Evolutionary conservation across 192 early-diverging fungal species (phyloP).

Genomic region (Coemansia sp.): DNA sequence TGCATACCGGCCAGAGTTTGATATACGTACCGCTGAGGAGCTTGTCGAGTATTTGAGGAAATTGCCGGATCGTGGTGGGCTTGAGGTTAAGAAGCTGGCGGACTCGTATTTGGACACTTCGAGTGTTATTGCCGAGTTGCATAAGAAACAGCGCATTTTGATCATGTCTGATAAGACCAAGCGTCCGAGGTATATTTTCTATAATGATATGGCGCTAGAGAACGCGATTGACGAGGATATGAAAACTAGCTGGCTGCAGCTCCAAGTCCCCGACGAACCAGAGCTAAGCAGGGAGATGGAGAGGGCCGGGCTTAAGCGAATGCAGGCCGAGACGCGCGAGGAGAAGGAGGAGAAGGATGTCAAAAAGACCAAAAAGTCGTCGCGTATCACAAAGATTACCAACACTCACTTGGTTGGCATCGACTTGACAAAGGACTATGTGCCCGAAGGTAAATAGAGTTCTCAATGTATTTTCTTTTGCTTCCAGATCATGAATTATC

Average conservation of each 20-base stretch:
- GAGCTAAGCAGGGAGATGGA: constrained; percentile 73
- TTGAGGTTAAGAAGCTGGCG: constrained; percentile 74
- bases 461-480: background rate
- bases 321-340: constrained; percentile 68
- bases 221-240: constrained; percentile 58
- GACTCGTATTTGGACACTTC: constrained; percentile 68
- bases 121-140: constrained; percentile 36
- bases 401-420: constrained; percentile 77
- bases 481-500: background rate
- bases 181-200: constrained; percentile 65
- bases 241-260: constrained; percentile 69
- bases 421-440: constrained; percentile 76
- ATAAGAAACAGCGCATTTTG: constrained; percentile 59
- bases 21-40: constrained; percentile 72
- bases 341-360: constrained; percentile 45
- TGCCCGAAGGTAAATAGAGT: constrained; percentile 23
- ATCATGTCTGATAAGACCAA: constrained; percentile 69
- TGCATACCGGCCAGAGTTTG: constrained; percentile 75
- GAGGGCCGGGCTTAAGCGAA: constrained; percentile 66
- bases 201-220: constrained; percentile 56
- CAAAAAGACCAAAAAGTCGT: constrained; percentile 64
- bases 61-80: constrained; percentile 61
- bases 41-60: constrained; percentile 62
- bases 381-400: constrained; percentile 74
- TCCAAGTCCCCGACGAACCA: constrained; percentile 69